These are phyloP conservation scores for Arthrobotrys pseudoclavata DNA, from an alignment of 2,329 filamentous ascomycete genomes.

Conservation along the genomic window DNA sequence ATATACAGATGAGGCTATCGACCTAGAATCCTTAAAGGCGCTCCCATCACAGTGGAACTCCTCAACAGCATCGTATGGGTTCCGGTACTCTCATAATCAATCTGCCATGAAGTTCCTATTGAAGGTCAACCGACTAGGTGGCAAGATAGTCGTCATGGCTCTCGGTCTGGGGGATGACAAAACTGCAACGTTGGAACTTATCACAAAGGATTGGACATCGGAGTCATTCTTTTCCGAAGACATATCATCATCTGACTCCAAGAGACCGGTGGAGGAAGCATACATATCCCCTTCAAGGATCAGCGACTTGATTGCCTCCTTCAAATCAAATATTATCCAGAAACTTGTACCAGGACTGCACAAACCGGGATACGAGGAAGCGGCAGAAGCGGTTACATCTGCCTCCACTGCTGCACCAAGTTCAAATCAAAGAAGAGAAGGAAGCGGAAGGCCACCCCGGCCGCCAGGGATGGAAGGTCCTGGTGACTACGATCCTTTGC, in stretches of 20 bases:
- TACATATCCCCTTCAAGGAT: constrained; percentile 82
- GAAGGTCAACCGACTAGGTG: constrained; percentile 83
- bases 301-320: constrained; percentile 76
- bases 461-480: constrained; percentile 64
- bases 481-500: constrained; percentile 68
- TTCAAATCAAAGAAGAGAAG: constrained; percentile 33
- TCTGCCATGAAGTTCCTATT: constrained; percentile 87
- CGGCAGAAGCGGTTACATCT: constrained; percentile 51
- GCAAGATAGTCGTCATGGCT: constrained; percentile 85
- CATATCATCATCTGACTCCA: constrained; percentile 65
- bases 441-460: constrained; percentile 17
- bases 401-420: constrained; percentile 24
- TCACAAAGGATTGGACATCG: constrained; percentile 80
- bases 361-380: constrained; percentile 82
- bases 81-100: constrained; percentile 87
- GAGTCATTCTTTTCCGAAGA: constrained; percentile 70
- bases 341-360: constrained; percentile 82
- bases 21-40: constrained; percentile 65
- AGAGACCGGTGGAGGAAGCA: constrained; percentile 69
- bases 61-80: constrained; percentile 78
- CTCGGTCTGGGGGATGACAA: constrained; percentile 84
- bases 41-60: constrained; percentile 86
- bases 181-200: constrained; percentile 82
- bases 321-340: constrained; percentile 86
- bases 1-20: constrained; percentile 60